Conservation (phyloP, 495 filamentous ascomycete species). For the Aspergillus biplanus region DNA sequence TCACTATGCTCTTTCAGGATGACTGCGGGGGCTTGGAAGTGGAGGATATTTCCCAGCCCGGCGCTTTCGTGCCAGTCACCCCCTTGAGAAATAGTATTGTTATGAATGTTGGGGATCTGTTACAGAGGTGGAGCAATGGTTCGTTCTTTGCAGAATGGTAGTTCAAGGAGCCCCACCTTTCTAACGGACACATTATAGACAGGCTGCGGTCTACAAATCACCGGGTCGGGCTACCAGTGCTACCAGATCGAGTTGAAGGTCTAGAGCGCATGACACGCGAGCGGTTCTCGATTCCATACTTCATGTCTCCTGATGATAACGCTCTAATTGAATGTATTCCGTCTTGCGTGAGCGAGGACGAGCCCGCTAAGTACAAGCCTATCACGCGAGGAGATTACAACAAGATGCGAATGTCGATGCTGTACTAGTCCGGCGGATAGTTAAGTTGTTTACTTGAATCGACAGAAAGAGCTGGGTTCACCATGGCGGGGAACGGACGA, state of each 20-base stretch:
- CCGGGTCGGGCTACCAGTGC: constrained; percentile 51
- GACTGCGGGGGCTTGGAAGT: constrained; percentile 58
- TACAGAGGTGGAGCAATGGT: constrained; percentile 67
- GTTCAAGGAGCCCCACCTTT: neutral
- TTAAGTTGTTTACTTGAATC: neutral
- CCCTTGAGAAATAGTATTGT: constrained; percentile 56
- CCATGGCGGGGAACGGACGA: neutral
- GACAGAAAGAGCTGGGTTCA: neutral
- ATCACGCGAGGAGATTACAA: constrained; percentile 56
- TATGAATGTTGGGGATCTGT: constrained; percentile 62
- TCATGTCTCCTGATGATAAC: constrained; percentile 57
- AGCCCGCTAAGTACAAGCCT: constrained; percentile 56
- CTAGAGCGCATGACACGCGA: constrained; percentile 51
- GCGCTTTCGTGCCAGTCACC: constrained; percentile 55
- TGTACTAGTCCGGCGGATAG: constrained; percentile 37
- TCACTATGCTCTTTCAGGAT: constrained; percentile 56
- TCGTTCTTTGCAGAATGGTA: constrained; percentile 20
- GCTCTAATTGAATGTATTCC: constrained; percentile 60
- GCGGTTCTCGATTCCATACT: constrained; percentile 67
- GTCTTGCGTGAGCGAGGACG: constrained; percentile 43
- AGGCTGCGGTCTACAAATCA: constrained; percentile 59
- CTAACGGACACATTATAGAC: constrained; percentile 35
- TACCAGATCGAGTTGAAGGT: constrained; percentile 39
- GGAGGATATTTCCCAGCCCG: constrained; percentile 53
- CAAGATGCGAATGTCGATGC: constrained; percentile 54